A percentile compares a stretch with the other conserved stretches of the same genome.
Evolutionary conservation across 805 yeast species (phyloP).

Genomic region (Vanderwaltozyma yarrowii): DNA sequence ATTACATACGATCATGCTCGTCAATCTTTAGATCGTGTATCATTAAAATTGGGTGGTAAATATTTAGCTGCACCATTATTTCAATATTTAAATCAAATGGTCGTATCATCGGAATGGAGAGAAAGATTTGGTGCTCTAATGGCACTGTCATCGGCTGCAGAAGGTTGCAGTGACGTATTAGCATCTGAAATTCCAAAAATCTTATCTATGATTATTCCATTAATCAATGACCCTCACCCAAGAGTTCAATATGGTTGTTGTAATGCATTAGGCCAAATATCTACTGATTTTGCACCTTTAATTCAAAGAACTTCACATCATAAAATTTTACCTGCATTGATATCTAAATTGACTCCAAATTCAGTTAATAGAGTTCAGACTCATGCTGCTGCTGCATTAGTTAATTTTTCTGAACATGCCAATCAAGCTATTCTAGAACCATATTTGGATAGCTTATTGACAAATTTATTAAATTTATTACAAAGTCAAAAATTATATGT

Average conservation of each 20-base stretch:
- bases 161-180: conserved; percentile 88
- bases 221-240: conserved; percentile 77
- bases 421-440: conserved; percentile 82
- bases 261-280: conserved; percentile 92
- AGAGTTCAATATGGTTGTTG: conserved; percentile 97
- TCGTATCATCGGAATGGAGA: conserved; percentile 71
- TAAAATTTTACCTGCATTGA: conserved; percentile 76
- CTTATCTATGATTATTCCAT: conserved; percentile 75
- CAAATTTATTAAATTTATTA: conserved; percentile 62
- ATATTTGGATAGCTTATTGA: conserved; percentile 72
- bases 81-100: conserved; percentile 77
- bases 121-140: conserved; percentile 93
- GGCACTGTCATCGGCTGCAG: conserved; percentile 96
- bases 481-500: conserved; percentile 86
- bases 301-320: conserved; percentile 76
- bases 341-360: conserved; percentile 61
- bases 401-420: conserved; percentile 90
- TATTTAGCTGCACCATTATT: conserved; percentile 78
- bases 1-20: conserved; percentile 85
- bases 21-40: conserved; percentile 85
- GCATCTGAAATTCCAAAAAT: conserved; percentile 72
- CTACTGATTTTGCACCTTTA: conserved; percentile 88
- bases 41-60: conserved; percentile 75
- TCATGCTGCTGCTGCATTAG: conserved; percentile 97
- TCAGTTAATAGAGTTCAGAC: conserved; percentile 91